Percentiles rank a stretch among this genome's conserved stretches.
Evolutionary conservation across 73 alveolate genomes (phyloP).

Genomic region (Blepharisma japonicum): DNA sequence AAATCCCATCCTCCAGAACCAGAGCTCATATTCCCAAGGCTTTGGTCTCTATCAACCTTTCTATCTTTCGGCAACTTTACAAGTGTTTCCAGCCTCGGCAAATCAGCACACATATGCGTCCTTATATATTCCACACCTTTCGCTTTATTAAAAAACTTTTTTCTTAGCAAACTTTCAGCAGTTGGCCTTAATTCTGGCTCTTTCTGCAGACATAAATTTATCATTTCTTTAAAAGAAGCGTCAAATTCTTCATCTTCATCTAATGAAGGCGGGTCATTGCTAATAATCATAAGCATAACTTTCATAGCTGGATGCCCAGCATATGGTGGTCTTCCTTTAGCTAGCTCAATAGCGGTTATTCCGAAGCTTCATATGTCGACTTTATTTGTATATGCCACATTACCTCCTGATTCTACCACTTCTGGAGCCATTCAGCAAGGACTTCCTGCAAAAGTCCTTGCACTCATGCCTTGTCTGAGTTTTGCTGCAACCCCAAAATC

Average conservation of each 20-base stretch:
- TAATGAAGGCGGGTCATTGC: conserved; percentile 62
- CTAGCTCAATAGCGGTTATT: conserved; percentile 68
- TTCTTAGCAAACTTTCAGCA: conserved; percentile 57
- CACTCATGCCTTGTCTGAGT: conserved; percentile 66
- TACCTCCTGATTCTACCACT: conserved; percentile 48
- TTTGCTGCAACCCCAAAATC: conserved; percentile 76
- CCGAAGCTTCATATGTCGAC: conserved; percentile 82
- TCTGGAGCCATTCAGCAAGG: conserved; percentile 87
- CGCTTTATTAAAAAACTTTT: conserved; percentile 48
- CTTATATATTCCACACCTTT: not conserved
- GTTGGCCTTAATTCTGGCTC: conserved; percentile 57
- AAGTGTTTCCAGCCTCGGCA: conserved; percentile 3
- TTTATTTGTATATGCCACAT: conserved; percentile 55
- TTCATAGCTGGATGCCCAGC: conserved; percentile 62
- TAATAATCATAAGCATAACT: conserved; percentile 44
- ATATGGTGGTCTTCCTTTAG: conserved; percentile 76
- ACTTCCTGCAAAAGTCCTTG: conserved; percentile 66
- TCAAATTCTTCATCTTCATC: conserved; percentile 47
- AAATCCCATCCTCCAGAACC: conserved; percentile 19
- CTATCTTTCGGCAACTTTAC: not conserved
- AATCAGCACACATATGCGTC: not conserved
- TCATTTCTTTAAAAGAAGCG: conserved; percentile 51
- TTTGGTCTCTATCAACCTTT: not conserved
- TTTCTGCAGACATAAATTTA: conserved; percentile 47
- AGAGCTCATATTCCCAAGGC: not conserved